A percentile compares a stretch with the other conserved stretches of the same genome.
Evolutionary conservation across 2,329 filamentous ascomycete genomes (phyloP).

Genomic region (Orbilia javanica): DNA sequence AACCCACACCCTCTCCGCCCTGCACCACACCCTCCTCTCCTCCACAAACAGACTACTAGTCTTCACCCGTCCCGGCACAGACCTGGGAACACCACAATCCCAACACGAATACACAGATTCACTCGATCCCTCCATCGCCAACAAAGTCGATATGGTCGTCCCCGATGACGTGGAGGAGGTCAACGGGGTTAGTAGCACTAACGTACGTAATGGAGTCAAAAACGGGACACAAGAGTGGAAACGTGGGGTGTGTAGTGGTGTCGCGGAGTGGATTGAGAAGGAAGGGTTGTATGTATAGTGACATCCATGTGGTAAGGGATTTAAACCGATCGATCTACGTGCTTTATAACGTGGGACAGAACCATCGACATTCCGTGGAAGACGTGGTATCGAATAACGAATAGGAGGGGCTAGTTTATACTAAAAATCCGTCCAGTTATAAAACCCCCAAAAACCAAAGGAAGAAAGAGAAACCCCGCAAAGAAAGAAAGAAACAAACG

Average conservation of each 20-base stretch:
- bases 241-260: slow-evolving; percentile 16
- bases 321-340: too few species aligned
- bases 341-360: too few species aligned
- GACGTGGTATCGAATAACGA: too few species aligned
- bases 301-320: not conserved
- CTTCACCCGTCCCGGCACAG: slow-evolving; percentile 28
- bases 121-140: slow-evolving; percentile 5
- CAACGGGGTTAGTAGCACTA: slow-evolving; percentile 35
- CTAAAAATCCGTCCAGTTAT: too few species aligned
- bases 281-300: slow-evolving; percentile 38
- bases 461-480: slow-evolving; percentile 5
- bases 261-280: slow-evolving; percentile 23
- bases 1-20: slow-evolving; percentile 24
- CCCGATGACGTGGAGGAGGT: slow-evolving; percentile 13
- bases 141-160: slow-evolving; percentile 20
- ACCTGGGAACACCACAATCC: not conserved
- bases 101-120: slow-evolving; percentile 21
- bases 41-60: slow-evolving; percentile 28
- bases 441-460: too few species aligned
- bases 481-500: slow-evolving; percentile 4
- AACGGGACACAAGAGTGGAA: slow-evolving; percentile 7
- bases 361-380: too few species aligned
- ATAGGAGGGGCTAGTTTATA: too few species aligned
- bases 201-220: slow-evolving; percentile 2
- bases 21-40: slow-evolving; percentile 35